phyloP scores from a whole-genome alignment of 257 asterid species.

The Solanum clarkiae region DNA sequence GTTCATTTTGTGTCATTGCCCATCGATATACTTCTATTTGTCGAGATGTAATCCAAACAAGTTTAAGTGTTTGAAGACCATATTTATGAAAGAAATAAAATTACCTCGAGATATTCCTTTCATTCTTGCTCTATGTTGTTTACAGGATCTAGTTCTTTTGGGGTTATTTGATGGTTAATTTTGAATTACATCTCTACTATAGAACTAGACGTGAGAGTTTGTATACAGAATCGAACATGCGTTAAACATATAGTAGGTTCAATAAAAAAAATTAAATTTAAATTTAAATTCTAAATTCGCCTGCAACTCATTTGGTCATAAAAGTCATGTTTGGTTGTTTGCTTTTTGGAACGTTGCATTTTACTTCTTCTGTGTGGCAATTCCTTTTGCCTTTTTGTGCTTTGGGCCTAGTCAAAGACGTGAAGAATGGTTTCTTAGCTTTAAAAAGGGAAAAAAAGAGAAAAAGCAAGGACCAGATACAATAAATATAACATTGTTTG shows the following conservation, averaged over 20 bases:
- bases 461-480: neutral
- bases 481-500: neutral
- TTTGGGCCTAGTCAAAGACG: neutral
- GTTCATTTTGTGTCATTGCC: too few relatives aligned
- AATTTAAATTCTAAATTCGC: neutral
- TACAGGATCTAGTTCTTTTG: too few relatives aligned
- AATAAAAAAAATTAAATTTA: neutral
- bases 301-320: neutral
- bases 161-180: too few relatives aligned
- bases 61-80: too few relatives aligned
- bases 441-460: neutral
- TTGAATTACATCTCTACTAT: too few relatives aligned
- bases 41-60: too few relatives aligned
- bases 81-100: too few relatives aligned
- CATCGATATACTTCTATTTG: too few relatives aligned
- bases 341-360: neutral
- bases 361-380: neutral
- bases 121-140: too few relatives aligned
- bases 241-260: rapidly evolving
- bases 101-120: too few relatives aligned
- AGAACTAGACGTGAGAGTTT: too few relatives aligned
- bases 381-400: neutral
- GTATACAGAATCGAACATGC: too few relatives aligned
- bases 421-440: neutral
- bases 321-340: neutral